These are phyloP conservation scores for Saccharomycopsis lassenensis DNA, from an alignment of 805 yeast genomes.

Conservation along the genomic window DNA sequence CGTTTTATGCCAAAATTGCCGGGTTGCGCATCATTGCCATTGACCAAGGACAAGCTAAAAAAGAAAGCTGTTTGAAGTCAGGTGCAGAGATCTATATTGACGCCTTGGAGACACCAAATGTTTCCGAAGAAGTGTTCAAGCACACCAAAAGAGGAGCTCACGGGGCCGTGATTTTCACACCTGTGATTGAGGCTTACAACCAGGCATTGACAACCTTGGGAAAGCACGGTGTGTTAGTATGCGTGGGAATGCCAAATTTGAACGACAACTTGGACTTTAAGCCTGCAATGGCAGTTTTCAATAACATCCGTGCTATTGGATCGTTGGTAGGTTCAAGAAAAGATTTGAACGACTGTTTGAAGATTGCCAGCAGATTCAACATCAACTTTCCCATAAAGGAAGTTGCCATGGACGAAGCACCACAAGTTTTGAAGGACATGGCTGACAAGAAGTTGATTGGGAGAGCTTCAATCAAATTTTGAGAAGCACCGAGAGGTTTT, in stretches of 20 bases:
- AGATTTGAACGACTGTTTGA: slow-evolving; percentile 21
- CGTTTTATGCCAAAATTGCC: slow-evolving; percentile 69
- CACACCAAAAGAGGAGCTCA: slow-evolving; percentile 58
- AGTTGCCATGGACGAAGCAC: slow-evolving; percentile 11
- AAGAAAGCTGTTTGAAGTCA: slow-evolving; percentile 36
- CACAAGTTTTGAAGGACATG: slow-evolving; percentile 18
- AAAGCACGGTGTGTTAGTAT: slow-evolving; percentile 20
- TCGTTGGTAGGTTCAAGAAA: slow-evolving; percentile 21
- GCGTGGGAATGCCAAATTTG: slow-evolving; percentile 20
- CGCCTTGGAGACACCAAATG: no score
- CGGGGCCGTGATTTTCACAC: slow-evolving; percentile 36
- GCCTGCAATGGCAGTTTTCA: slow-evolving; percentile 17
- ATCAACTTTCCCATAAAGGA: slow-evolving; percentile 18
- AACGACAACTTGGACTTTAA: slow-evolving; percentile 13
- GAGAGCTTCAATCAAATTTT: slow-evolving; percentile 20
- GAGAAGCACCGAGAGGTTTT: no score
- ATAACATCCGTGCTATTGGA: slow-evolving; percentile 18
- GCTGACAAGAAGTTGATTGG: slow-evolving; percentile 19
- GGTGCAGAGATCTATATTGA: slow-evolving; percentile 57
- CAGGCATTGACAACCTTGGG: slow-evolving; percentile 19
- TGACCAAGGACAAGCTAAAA: slow-evolving; percentile 67
- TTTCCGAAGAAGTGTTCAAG: slow-evolving; percentile 29
- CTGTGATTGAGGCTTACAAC: slow-evolving; percentile 16
- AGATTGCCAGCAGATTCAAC: slow-evolving; percentile 19
- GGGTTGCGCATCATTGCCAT: slow-evolving; percentile 62